Conservation (phyloP, 2,329 filamentous ascomycete genomes). For the Diaporthe vaccinii region DNA sequence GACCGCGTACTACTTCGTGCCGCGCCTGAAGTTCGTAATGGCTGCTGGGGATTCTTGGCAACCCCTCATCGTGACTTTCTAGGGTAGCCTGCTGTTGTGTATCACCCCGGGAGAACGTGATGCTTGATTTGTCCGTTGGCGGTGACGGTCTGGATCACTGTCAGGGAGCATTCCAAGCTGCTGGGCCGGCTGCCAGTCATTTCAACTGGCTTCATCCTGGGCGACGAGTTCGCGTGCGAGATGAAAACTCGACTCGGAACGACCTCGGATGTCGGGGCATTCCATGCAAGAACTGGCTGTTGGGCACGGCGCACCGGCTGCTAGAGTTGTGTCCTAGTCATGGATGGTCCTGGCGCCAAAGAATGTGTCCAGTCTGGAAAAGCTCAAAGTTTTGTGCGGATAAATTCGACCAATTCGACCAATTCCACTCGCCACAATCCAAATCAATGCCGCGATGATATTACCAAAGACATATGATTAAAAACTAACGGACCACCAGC, state of each 20-base stretch:
- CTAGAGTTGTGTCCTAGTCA: conserved; percentile 8
- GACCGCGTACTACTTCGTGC: not conserved
- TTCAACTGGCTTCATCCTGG: conserved; percentile 16
- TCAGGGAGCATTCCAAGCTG: not conserved
- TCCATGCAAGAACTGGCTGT: not conserved
- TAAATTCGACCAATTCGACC: conserved; percentile 20
- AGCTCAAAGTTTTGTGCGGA: conserved; percentile 18
- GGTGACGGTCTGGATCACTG: not conserved
- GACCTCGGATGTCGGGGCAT: conserved; percentile 22
- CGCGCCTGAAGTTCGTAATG: not conserved
- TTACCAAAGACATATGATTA: not conserved
- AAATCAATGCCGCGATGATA: not conserved
- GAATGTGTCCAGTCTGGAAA: not conserved
- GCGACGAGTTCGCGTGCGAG: not conserved
- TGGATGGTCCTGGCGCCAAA: conserved; percentile 15
- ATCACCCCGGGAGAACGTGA: not conserved
- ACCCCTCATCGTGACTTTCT: not conserved
- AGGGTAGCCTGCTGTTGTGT: not conserved
- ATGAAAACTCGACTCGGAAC: conserved; percentile 18
- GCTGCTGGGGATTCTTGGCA: not conserved
- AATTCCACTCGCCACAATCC: not conserved
- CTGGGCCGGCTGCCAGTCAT: not conserved
- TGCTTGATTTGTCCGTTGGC: not conserved
- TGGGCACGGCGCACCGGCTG: not conserved
- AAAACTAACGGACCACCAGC: not conserved